These are phyloP conservation scores for Fusarium tricinctum DNA, from an alignment of 2,329 filamentous ascomycete genomes.

Conservation along the genomic window DNA sequence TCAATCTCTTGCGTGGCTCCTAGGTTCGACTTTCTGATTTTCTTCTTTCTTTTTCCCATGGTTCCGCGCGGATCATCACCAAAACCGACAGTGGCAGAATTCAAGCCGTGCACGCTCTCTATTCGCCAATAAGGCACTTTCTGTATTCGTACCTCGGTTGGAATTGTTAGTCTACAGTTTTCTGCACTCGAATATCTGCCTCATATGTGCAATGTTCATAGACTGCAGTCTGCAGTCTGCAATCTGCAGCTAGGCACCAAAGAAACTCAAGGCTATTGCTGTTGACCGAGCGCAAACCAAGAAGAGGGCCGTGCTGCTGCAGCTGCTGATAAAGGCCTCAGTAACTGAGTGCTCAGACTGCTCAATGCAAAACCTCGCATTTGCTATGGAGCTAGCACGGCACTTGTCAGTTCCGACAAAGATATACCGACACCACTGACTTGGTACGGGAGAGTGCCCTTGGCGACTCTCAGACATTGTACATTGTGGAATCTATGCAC, in stretches of 20 bases:
- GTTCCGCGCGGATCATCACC: conserved; percentile 7
- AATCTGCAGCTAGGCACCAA: not conserved
- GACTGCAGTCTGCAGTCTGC: not conserved
- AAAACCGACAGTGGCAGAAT: conserved; percentile 6
- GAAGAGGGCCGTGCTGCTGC: conserved; percentile 26
- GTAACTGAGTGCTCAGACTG: not conserved
- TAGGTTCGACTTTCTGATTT: conserved; percentile 13
- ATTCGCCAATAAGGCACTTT: too few species aligned
- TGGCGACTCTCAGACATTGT: conserved; percentile 20
- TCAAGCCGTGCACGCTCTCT: not conserved
- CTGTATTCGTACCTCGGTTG: not conserved
- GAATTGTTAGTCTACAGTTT: not conserved
- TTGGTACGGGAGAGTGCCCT: conserved; percentile 19
- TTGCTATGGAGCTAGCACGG: conserved; percentile 14
- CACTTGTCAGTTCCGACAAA: conserved; percentile 13
- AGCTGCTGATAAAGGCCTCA: conserved; percentile 1
- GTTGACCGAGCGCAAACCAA: conserved; percentile 10
- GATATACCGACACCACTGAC: conserved; percentile 5
- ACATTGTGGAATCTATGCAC: conserved; percentile 18
- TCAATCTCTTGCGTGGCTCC: conserved; percentile 22
- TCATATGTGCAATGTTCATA: not conserved
- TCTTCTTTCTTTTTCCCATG: conserved; percentile 9
- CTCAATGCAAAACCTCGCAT: not conserved
- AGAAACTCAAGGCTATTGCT: not conserved
- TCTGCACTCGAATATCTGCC: not conserved